These are phyloP conservation scores for Trametes villosa DNA, from an alignment of 768 basidiomycete genomes.

Conservation along the genomic window DNA sequence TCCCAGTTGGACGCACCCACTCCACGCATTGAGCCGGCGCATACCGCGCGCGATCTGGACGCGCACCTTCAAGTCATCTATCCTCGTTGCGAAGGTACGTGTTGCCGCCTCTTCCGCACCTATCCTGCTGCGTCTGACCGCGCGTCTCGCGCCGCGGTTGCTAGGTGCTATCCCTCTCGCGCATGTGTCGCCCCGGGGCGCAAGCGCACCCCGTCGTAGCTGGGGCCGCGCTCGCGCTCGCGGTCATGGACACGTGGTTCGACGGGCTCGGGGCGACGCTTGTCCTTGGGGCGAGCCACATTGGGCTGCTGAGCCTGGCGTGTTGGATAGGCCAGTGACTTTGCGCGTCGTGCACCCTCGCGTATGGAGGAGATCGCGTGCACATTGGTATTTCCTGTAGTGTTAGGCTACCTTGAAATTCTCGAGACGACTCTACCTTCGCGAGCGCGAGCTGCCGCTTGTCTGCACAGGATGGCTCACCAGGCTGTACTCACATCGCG, in stretches of 20 bases:
- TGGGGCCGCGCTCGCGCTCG: conserved; percentile 39
- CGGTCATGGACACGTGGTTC: conserved; percentile 51
- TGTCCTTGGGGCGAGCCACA: conserved; percentile 46
- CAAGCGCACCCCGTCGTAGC: conserved; percentile 32
- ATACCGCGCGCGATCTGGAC: conserved; percentile 29
- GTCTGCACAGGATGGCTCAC: too few relatives aligned
- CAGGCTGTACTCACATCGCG: too few relatives aligned
- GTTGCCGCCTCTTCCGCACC: neutral
- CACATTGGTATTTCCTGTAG: too few relatives aligned
- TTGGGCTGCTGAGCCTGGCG: conserved; percentile 33
- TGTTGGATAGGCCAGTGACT: conserved; percentile 19
- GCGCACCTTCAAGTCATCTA: conserved; percentile 40
- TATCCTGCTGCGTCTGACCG: neutral
- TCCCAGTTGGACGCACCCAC: neutral
- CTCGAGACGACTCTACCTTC: too few relatives aligned
- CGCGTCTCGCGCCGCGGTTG: neutral
- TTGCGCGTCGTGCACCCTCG: too few relatives aligned
- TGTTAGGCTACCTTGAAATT: too few relatives aligned
- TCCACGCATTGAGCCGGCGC: neutral
- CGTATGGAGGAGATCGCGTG: too few relatives aligned
- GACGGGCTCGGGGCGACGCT: conserved; percentile 44
- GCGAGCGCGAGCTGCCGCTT: too few relatives aligned
- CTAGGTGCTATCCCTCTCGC: conserved; percentile 30
- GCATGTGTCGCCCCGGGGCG: conserved; percentile 31
- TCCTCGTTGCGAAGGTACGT: conserved; percentile 43